Evolutionary conservation across 2,329 filamentous ascomycete species (phyloP).

Genomic region (Xenosphaeropsis pyriputrescens): DNA sequence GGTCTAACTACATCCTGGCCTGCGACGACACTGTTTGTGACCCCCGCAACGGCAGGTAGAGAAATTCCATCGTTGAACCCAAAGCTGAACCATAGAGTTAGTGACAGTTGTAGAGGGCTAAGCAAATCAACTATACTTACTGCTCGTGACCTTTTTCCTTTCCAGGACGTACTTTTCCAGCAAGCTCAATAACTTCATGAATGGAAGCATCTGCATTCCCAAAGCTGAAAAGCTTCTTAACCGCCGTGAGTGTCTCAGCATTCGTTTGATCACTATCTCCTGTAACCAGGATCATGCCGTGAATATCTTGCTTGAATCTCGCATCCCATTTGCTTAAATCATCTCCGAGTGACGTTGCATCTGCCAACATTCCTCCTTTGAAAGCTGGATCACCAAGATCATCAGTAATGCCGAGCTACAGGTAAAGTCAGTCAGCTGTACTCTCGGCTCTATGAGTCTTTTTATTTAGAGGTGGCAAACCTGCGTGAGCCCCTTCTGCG

Average conservation of each 20-base stretch:
- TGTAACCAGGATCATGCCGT: conserved; percentile 21
- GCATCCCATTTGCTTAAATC: conserved; percentile 15
- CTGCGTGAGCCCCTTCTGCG: conserved; percentile 10
- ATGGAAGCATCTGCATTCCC: conserved; percentile 8
- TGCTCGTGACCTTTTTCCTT: conserved; percentile 22
- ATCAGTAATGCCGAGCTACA: conserved; percentile 15
- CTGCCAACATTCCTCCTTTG: conserved; percentile 18
- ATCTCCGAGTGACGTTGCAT: conserved; percentile 17
- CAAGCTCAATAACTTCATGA: conserved; percentile 16
- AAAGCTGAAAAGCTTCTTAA: conserved; percentile 16
- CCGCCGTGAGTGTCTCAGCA: conserved; percentile 12
- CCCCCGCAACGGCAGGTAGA: conserved; percentile 21
- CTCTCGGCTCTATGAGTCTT: too few species aligned
- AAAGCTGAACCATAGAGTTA: conserved; percentile 16
- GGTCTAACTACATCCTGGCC: conserved; percentile 17
- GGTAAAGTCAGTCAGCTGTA: not conserved
- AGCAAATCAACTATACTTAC: conserved; percentile 10
- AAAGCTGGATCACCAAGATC: conserved; percentile 18
- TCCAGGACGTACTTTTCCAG: conserved; percentile 20
- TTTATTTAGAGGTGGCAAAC: too few species aligned
- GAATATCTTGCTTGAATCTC: conserved; percentile 19
- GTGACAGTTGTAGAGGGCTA: not conserved
- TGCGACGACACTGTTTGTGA: conserved; percentile 17
- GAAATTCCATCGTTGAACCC: conserved; percentile 27
- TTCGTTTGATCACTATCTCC: conserved; percentile 16